Conservation (phyloP, 2,329 filamentous ascomycete genomes). For the Arthroderma sp. region DNA sequence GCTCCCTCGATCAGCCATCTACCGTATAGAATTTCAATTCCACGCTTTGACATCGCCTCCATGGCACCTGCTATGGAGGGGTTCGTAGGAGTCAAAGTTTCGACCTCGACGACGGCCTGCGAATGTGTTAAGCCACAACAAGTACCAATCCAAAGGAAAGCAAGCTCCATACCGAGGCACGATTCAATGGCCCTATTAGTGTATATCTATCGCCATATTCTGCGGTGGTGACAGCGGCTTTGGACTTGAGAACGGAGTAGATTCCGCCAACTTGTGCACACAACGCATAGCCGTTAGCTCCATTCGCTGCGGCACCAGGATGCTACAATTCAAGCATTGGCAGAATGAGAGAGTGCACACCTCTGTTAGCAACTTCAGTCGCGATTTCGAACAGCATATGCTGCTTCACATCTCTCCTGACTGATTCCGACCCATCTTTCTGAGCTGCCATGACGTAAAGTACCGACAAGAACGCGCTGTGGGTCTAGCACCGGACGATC, state of each 20-base stretch:
- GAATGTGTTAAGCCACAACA: conserved; percentile 2
- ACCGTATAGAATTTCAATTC: conserved; percentile 78
- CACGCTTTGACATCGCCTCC: conserved; percentile 81
- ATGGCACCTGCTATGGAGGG: conserved; percentile 72
- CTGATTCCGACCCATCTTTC: conserved; percentile 43
- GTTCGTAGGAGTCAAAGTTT: conserved; percentile 74
- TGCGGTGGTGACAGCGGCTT: conserved; percentile 90
- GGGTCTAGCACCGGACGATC: neutral
- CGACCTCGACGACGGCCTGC: conserved; percentile 92
- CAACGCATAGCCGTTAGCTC: conserved; percentile 9
- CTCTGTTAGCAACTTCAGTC: conserved; percentile 93
- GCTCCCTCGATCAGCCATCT: conserved; percentile 97
- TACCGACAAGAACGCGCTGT: neutral
- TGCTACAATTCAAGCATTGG: neutral
- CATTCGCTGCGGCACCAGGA: conserved; percentile 1
- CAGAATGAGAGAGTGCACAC: conserved; percentile 32
- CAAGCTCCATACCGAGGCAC: conserved; percentile 53
- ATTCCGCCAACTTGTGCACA: conserved; percentile 69
- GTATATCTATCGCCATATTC: conserved; percentile 98
- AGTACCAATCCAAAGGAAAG: conserved; percentile 11
- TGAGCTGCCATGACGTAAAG: conserved; percentile 8
- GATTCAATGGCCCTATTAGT: conserved; percentile 86
- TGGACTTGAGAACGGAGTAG: conserved; percentile 98
- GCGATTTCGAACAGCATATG: conserved; percentile 94
- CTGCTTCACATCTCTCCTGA: conserved; percentile 68